Evolutionary conservation across 2,329 filamentous ascomycete species (phyloP).

Genomic region (Pseudogymnoascus sp.): DNA sequence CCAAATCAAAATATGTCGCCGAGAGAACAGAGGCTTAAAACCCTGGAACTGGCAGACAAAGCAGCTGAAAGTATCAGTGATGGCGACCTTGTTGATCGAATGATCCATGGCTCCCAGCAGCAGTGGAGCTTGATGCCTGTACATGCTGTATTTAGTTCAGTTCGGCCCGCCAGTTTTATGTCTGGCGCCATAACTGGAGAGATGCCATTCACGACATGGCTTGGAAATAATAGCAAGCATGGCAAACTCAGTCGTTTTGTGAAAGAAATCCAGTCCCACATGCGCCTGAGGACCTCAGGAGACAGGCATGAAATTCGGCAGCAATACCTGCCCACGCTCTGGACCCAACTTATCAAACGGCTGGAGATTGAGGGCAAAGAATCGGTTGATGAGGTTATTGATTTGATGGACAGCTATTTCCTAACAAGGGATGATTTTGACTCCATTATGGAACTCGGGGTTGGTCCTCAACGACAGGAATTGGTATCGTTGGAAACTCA

Average conservation of each 20-base stretch:
- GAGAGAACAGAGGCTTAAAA: slow-evolving; percentile 67
- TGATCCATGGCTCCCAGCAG: slow-evolving; percentile 97
- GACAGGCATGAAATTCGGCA: slow-evolving; percentile 92
- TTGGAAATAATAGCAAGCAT: slow-evolving; percentile 88
- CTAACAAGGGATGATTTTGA: slow-evolving; percentile 93
- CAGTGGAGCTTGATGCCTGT: slow-evolving; percentile 98
- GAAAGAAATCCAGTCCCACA: slow-evolving; percentile 94
- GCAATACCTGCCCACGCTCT: slow-evolving; percentile 84
- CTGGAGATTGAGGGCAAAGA: slow-evolving; percentile 76
- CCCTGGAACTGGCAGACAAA: slow-evolving; percentile 77
- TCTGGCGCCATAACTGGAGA: slow-evolving; percentile 66
- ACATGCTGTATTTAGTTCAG: slow-evolving; percentile 91
- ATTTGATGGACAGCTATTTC: slow-evolving; percentile 95
- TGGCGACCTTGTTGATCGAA: slow-evolving; percentile 88
- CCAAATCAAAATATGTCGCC: slow-evolving; percentile 50
- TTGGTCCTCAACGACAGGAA: slow-evolving; percentile 74
- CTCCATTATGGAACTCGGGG: slow-evolving; percentile 79
- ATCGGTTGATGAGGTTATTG: slow-evolving; percentile 72
- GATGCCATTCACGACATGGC: slow-evolving; percentile 80
- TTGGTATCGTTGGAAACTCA: slow-evolving; percentile 71
- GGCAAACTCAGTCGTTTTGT: slow-evolving; percentile 70
- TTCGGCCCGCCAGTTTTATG: slow-evolving; percentile 80
- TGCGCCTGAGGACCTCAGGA: slow-evolving; percentile 83
- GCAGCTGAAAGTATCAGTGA: slow-evolving; percentile 96
- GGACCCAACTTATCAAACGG: slow-evolving; percentile 68